Conservation (phyloP, 345 rosid genomes). For the Noccaea caerulescens region DNA sequence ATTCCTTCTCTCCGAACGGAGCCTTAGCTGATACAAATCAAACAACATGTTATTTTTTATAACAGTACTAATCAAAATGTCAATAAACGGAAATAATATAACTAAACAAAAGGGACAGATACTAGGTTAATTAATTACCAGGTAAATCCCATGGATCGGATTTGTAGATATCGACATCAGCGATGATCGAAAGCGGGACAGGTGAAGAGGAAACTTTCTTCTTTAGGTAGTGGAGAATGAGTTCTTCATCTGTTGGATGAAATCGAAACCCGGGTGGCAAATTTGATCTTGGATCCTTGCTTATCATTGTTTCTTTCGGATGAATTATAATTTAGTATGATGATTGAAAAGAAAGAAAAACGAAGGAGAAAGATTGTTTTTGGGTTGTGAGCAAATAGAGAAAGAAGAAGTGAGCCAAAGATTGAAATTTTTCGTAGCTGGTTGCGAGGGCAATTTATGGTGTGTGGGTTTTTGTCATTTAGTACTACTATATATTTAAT, state of each 20-base stretch:
- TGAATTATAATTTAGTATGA: neutral
- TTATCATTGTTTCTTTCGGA: conserved; percentile 38
- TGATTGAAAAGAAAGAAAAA: neutral
- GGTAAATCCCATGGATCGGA: conserved; percentile 96
- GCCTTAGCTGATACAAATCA: conserved; percentile 58
- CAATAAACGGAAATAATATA: neutral
- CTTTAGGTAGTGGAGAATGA: conserved; percentile 84
- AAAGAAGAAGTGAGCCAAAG: conserved; percentile 37
- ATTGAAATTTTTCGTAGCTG: conserved; percentile 73
- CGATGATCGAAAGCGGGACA: conserved; percentile 80
- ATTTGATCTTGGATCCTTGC: conserved; percentile 68
- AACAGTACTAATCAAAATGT: neutral
- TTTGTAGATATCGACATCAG: conserved; percentile 94
- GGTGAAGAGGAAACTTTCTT: conserved; percentile 67
- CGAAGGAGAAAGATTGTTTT: neutral
- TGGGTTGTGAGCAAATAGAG: conserved; percentile 10
- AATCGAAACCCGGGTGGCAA: conserved; percentile 98
- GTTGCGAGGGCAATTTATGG: conserved; percentile 65
- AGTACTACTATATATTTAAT: conserved; percentile 23
- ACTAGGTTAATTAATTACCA: conserved; percentile 46
- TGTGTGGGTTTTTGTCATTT: conserved; percentile 62
- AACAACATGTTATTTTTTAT: conserved; percentile 3
- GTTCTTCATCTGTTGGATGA: conserved; percentile 98
- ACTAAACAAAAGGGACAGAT: neutral
- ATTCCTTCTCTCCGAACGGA: conserved; percentile 90